Evolutionary conservation across 2,329 filamentous ascomycete species (phyloP), one percentile per base, ranked within the genome.

Genomic region (Fusarium tuaranense): DNA sequence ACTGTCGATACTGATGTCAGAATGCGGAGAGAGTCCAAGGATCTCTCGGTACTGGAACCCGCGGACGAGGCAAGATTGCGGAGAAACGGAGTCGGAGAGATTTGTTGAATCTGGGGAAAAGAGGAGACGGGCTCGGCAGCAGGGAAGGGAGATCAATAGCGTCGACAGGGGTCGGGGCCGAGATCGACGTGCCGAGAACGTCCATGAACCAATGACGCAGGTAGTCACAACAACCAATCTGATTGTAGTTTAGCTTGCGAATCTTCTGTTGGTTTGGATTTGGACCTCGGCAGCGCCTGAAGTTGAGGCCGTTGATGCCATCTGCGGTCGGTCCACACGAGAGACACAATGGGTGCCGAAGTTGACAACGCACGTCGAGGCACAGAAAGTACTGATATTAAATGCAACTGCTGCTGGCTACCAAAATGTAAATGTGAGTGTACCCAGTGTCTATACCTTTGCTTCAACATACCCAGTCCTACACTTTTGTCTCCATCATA

Each of bases 41-140:
- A 38, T 58, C 13, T 58, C 20, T 58, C 55, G 48, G 9, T 20
- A 68, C 30, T 41, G 16, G 63, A 55, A 34, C 61, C 57, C 63
- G 67, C 68, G 62, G 71, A 67, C 61, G 25, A 62, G 36, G 44
- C 44, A 62, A 62, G 60, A 57, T 51, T 62, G 27, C 57, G 65
- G 62, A 61, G 51, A 65, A 61, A 61, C 41, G 53, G 61, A 55
- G 62, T 25, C 63, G 51, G 51, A 34, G 22, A 38, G 22, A 27
- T 41, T 38, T 38, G 58, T 27, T 34, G 34, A 41, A 61, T 61
- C 58, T 38, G 58, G 39, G 60, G 16, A 39, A 46, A 39, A 48
- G 39, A 63, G 60, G 39, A 62, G 59, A 62, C 36, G n/a, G 16
- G 25, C 5, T 32, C 16, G 36, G 57, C 22, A 16, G 22, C 7